Evolutionary conservation across 2,329 filamentous ascomycete species (phyloP).

Genomic region (Ophidiomyces ophidiicola): DNA sequence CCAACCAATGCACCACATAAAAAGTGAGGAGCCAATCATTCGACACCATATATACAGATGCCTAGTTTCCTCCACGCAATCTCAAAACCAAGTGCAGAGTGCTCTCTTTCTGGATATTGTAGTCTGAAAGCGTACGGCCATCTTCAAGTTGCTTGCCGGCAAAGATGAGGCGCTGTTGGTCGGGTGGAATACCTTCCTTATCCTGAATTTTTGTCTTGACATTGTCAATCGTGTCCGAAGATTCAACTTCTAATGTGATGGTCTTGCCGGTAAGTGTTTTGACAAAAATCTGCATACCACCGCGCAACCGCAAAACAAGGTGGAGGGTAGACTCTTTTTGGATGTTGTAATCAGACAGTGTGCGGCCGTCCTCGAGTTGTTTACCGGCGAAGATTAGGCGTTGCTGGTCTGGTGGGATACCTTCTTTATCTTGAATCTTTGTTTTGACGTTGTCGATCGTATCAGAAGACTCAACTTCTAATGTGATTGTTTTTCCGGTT

Average conservation of each 20-base stretch:
- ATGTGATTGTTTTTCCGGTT: slow-evolving; percentile 81
- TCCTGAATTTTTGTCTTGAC: slow-evolving; percentile 83
- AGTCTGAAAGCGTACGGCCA: slow-evolving; percentile 79
- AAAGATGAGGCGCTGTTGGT: slow-evolving; percentile 89
- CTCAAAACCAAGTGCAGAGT: slow-evolving; percentile 71
- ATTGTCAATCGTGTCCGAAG: slow-evolving; percentile 83
- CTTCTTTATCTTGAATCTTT: slow-evolving; percentile 73
- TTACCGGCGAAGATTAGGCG: slow-evolving; percentile 89
- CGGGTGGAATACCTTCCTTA: slow-evolving; percentile 77
- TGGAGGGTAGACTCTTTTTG: slow-evolving; percentile 82
- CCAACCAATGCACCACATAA: slow-evolving; percentile 6
- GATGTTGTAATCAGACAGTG: slow-evolving; percentile 90
- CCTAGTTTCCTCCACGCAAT: slow-evolving; percentile 62
- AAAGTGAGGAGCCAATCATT: slow-evolving; percentile 38
- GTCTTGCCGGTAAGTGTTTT: slow-evolving; percentile 67
- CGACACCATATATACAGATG: slow-evolving; percentile 65
- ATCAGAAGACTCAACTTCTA: slow-evolving; percentile 79
- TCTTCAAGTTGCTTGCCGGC: slow-evolving; percentile 91
- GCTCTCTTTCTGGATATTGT: slow-evolving; percentile 93
- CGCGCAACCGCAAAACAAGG: slow-evolving; percentile 66
- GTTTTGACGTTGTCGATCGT: slow-evolving; percentile 91
- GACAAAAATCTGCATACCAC: slow-evolving; percentile 55
- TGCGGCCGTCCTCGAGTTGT: slow-evolving; percentile 85
- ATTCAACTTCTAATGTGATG: slow-evolving; percentile 84
- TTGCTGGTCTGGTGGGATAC: slow-evolving; percentile 89